Evolutionary conservation across 1,284 basidiomycete genomes (phyloP), one percentile per base, ranked within the genome.

Genomic region (Malassezia furfur): DNA sequence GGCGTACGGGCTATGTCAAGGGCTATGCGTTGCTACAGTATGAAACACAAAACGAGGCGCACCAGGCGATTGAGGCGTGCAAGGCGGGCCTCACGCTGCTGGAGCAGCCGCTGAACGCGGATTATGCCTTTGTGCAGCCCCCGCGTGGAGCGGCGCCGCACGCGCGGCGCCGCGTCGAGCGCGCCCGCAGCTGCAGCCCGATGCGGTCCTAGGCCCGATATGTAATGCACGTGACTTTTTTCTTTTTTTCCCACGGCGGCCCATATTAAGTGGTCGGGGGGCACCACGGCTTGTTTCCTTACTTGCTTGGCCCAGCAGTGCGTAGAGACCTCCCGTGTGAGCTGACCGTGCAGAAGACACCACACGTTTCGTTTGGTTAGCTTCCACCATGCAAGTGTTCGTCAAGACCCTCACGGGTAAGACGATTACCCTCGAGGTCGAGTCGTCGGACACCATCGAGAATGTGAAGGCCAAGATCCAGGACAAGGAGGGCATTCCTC

Each of bases 1-100:
- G 93, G 58, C 82, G 94, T 60, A 98, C 94, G 10, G 93, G 93
- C 74, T 99, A 96, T 78, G 93, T 98, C 67, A 99, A 98, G 85
- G 66, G 67, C 48, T 65, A 45, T 68, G 68, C 67, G 5, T 79
- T 98, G 51, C 85, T 98, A 57, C 93, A 98, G 77, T 98, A 94
- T 73, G 89, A 88, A 68, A 89, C 87, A 9, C 86, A 88, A 81
- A 81, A 84, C 14, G 91, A 98, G 65, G 93, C 93, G 2, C 87
- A 93, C 68, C 83, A 83, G 35, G 93, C 94, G 19, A 94, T 98
- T 68, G 76, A 77, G 45, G 87, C 89, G 51, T 85, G 84, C 52
- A 87, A 87, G 22, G 84, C 85, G 32, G 88, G 88, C 5, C 85
- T 88, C 8, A 80, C 83, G 12, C 78, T 98, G 56, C 78, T 98